Percentiles rank a stretch among this genome's conserved stretches.
These are phyloP conservation scores for Inonotus obliquus DNA, from an alignment of 1,284 basidiomycete genomes.

Conservation along the genomic window DNA sequence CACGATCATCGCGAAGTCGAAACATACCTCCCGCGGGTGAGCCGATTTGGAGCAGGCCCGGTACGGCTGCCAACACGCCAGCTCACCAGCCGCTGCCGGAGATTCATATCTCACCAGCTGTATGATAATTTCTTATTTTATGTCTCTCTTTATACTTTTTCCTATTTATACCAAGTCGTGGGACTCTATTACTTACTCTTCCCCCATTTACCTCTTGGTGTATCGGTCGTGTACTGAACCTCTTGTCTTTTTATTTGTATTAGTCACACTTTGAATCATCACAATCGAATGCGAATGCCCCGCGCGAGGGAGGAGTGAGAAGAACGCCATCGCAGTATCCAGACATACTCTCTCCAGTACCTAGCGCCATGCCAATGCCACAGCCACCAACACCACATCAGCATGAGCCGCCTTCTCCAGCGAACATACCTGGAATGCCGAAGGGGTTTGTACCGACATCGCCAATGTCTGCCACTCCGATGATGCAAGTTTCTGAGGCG, in stretches of 20 bases:
- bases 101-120: constrained; percentile 18
- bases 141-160: constrained; percentile 1
- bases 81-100: constrained; percentile 8
- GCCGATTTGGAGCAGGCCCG: constrained; percentile 7
- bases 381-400: background rate
- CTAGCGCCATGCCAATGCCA: background rate
- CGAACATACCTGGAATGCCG: constrained; percentile 3
- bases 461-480: background rate
- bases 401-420: constrained; percentile 3
- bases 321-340: background rate
- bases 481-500: background rate
- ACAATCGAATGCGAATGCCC: constrained; percentile 9
- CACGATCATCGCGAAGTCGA: background rate
- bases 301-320: background rate
- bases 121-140: constrained; percentile 15
- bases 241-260: constrained; percentile 14
- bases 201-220: constrained; percentile 1
- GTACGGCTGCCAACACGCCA: background rate
- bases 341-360: background rate
- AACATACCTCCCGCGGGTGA: constrained; percentile 1
- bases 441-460: constrained; percentile 6
- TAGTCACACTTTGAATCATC: constrained; percentile 17
- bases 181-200: background rate
- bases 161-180: background rate
- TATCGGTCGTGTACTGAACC: constrained; percentile 13